Conservation (phyloP, 148 eudicot genomes). For the Persicaria tinctoria region DNA sequence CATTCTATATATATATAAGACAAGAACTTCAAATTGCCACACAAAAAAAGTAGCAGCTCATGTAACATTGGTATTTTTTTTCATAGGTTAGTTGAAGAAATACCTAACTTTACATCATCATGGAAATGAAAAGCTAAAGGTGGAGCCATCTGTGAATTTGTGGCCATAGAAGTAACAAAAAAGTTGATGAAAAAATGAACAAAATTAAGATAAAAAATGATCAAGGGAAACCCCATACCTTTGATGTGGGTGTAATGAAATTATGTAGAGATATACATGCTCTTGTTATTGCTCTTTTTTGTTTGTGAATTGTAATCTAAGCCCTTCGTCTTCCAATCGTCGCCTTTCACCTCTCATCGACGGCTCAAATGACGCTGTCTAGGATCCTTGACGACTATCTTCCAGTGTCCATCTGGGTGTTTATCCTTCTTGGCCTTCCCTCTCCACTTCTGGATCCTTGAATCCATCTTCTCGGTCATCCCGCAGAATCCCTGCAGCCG, state of each 20-base stretch:
- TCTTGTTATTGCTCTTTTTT: background rate
- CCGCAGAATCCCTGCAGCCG: constrained; percentile 35
- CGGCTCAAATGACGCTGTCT: constrained; percentile 25
- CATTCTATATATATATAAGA: background rate
- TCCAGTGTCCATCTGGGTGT: constrained; percentile 52
- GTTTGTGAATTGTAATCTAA: background rate
- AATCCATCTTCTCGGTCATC: constrained; percentile 28
- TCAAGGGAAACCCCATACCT: background rate
- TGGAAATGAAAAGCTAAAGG: background rate
- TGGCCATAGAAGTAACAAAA: background rate
- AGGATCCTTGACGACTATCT: constrained; percentile 49
- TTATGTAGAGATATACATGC: background rate
- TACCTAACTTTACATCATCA: background rate
- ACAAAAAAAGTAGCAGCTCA: background rate
- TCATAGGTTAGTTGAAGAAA: background rate
- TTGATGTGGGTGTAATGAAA: background rate
- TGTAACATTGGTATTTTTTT: background rate
- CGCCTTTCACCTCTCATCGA: background rate
- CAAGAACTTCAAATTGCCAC: background rate
- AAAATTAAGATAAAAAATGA: background rate
- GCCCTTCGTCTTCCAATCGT: background rate
- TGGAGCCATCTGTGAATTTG: background rate
- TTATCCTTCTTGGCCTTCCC: constrained; percentile 25
- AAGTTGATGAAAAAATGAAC: background rate
- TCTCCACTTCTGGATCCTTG: constrained; percentile 27